Evolutionary conservation across 2,329 filamentous ascomycete species (phyloP), one percentile per base, ranked within the genome.

Genomic region (Aplosporella prunicola): DNA sequence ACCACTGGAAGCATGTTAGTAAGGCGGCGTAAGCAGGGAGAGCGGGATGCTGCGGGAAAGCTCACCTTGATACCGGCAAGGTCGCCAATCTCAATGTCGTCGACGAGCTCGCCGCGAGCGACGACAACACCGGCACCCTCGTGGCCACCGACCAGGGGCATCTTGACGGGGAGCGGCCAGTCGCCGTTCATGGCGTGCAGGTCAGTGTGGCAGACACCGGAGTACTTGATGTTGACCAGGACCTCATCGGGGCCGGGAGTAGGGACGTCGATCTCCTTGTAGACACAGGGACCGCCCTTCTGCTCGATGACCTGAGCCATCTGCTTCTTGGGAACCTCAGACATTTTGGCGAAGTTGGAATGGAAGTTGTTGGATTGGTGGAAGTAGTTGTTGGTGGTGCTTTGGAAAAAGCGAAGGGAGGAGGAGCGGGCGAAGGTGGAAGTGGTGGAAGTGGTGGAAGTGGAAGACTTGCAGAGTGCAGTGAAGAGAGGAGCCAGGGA

Each of bases 231-330:
- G 66, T 93, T 89, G 66, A 94, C 69, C 47, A 95, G 81, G 49
- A 94, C 83, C 65, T 95, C 84, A 66, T 93, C 87, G 35, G 87
- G 80, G 15, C 80, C 85, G 25, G 88, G 88, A 60, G 79, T 75
- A 45, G 71, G 71, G 35, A 93, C 86, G 48, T 83, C 80, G 52
- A 95, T 89, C 65, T 80, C 73, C 68, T 85, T 87, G 72, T 81
- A 85, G 43, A 74, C 62, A 51, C 76, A 67, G 48, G 76, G 63
- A 39, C 78, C 80, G 49, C 83, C 86, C 40, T 72, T 79, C 71
- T 86, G 75, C 64, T 93, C 83, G 51, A 91, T 71, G 50, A 96
- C 84, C 64, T 91, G 83, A 35, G 89, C 89, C 85, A 82, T 93
- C 70, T 96, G 89, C 62, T 79, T 79, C 34, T 72, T 75, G 42